Percentiles rank a stretch among this genome's conserved stretches.
Evolutionary conservation across 495 filamentous ascomycete genomes (phyloP).

Genomic region (Aspergillus leporis): DNA sequence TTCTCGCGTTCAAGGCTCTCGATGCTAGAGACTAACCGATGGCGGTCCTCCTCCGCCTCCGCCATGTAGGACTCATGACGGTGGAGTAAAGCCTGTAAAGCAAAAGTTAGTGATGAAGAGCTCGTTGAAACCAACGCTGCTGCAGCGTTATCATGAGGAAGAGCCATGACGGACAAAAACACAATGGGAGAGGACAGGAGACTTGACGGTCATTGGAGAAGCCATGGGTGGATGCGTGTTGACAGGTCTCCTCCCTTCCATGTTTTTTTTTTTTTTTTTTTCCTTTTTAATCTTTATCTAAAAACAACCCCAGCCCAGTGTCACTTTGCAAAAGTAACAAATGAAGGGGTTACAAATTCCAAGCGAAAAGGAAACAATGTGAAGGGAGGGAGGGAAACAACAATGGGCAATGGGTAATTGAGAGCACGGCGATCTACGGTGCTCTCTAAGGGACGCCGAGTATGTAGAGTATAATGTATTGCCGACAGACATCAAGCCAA

Average conservation of each 20-base stretch:
- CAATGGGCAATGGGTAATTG: background rate
- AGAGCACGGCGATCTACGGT: background rate
- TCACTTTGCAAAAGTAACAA: background rate
- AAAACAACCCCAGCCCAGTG: background rate
- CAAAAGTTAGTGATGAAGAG: conserved; percentile 64
- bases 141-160: conserved; percentile 22
- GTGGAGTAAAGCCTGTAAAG: conserved; percentile 81
- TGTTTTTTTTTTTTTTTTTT: conserved; percentile 1
- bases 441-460: background rate
- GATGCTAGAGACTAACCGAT: conserved; percentile 66
- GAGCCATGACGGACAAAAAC: conserved; percentile 43
- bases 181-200: conserved; percentile 34
- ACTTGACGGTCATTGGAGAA: conserved; percentile 14
- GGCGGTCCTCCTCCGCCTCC: conserved; percentile 81
- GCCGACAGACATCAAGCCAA: background rate
- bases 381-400: background rate
- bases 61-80: conserved; percentile 93
- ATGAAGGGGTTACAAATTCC: conserved; percentile 7
- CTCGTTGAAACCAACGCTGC: conserved; percentile 21
- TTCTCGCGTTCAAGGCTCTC: conserved; percentile 78
- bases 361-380: background rate
- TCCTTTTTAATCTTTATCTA: background rate
- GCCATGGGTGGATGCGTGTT: conserved; percentile 16
- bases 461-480: conserved; percentile 2
- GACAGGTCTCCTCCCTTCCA: background rate